Evolutionary conservation across 75 land plant species (phyloP), one percentile per base, ranked within the genome.

Genomic region (Cunninghamia lanceolata): DNA sequence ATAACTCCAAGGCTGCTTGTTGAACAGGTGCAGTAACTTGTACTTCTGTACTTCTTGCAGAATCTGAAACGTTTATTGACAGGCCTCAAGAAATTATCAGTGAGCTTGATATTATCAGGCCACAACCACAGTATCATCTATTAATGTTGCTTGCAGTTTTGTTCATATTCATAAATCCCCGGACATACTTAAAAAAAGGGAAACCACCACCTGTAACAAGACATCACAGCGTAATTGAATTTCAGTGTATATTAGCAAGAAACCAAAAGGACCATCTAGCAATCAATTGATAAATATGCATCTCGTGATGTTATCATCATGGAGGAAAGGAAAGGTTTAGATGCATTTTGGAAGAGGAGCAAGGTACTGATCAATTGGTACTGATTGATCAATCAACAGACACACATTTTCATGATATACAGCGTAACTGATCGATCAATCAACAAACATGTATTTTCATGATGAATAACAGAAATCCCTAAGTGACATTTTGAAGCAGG

Each of bases 91-190:
- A 68, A 68, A n/a, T 68, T 25, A 54, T 5, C 13, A 54, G 3
- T 54, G n/a, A n/a, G n/a, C 13, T 54, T 45, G 46, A 45, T 45
- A 45, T 45, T 3, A 3, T 45, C 46, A 45, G 5, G 46, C 5
- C 46, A 45, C 21, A 39, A 21, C 43, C 43, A 19, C 17, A 42
- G 8, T 78, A 42, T 78, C 47, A 76, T 78, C 46, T 19, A 40
- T 42, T 25, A 78, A 25, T 40, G 10, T 78, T 78, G 28, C 50
- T 25, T 21, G n/a, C 50, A 43, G 11, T 39, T 79, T 25, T 79
- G 28, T 79, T 9, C 82, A 79, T 79, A 79, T 79, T 79, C 25
- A 79, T 79, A 11, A 42, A 43, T 79, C 82, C 82, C 32, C 50
- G 28, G 82, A 43, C 82, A 79, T 79, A n/a, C 50, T 79, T 79